These are phyloP conservation scores for Butyriboletus loyo DNA, from an alignment of 768 basidiomycete species.

Conservation along the genomic window DNA sequence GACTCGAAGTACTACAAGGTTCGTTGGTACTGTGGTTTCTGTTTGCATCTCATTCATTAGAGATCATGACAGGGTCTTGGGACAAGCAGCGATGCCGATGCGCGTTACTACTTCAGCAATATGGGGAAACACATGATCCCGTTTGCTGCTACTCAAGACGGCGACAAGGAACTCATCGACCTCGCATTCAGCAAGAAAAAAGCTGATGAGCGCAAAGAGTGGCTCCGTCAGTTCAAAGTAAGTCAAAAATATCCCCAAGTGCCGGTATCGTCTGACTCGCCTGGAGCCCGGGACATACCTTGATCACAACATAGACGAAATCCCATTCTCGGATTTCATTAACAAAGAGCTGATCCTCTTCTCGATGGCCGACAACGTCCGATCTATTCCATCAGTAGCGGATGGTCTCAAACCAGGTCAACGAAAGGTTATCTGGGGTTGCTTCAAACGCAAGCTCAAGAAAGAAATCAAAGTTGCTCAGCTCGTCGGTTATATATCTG, in stretches of 20 bases:
- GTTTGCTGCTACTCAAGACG: constrained; percentile 75
- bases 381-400: constrained; percentile 91
- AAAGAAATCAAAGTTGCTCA: constrained; percentile 95
- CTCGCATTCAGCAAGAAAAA: constrained; percentile 99
- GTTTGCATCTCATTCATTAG: background rate
- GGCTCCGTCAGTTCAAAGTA: constrained; percentile 91
- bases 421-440: constrained; percentile 93
- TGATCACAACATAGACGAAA: constrained; percentile 82
- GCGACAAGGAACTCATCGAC: constrained; percentile 87
- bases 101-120: constrained; percentile 87
- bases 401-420: constrained; percentile 98
- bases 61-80: constrained; percentile 78
- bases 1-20: constrained; percentile 97
- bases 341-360: constrained; percentile 97
- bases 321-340: constrained; percentile 92
- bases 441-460: constrained; percentile 93
- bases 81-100: constrained; percentile 86
- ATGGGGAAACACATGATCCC: constrained; percentile 95
- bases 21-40: constrained; percentile 11
- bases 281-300: constrained; percentile 87
- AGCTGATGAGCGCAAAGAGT: constrained; percentile 96
- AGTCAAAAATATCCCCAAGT: constrained; percentile 1
- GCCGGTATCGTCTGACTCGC: background rate
- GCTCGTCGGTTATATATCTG: constrained; percentile 91
- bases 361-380: constrained; percentile 99